Conservation (phyloP, 495 filamentous ascomycete species). For the Neurospora pannonica region DNA sequence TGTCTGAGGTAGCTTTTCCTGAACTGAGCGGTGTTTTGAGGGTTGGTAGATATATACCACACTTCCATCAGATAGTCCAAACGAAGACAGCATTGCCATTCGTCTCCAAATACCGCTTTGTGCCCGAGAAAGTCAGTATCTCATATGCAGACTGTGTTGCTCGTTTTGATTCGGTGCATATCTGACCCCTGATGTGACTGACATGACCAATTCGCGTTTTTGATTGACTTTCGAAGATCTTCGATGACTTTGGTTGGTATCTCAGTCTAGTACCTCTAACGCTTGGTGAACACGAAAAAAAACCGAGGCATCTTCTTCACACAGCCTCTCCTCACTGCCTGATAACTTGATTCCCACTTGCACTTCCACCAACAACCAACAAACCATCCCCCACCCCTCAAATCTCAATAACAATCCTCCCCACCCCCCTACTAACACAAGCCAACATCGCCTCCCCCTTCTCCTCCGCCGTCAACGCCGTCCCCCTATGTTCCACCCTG, state of each 20-base stretch:
- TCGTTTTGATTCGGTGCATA: background rate
- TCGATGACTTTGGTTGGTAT: background rate
- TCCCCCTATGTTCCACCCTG: conserved; percentile 44
- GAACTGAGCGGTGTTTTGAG: too few relatives aligned
- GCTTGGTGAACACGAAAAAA: background rate
- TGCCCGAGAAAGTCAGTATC: rapidly evolving
- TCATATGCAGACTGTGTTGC: background rate
- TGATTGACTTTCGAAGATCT: background rate
- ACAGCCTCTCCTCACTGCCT: background rate
- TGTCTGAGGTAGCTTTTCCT: background rate
- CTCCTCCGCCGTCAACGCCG: conserved; percentile 35
- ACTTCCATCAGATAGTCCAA: background rate
- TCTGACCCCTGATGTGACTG: background rate
- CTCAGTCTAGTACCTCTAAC: background rate
- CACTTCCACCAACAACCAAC: background rate
- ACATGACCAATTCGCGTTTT: background rate
- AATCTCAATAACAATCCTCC: conserved; percentile 37
- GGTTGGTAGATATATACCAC: background rate
- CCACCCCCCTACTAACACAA: conserved; percentile 40
- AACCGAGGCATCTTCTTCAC: background rate
- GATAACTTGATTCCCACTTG: background rate
- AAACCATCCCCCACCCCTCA: conserved; percentile 4
- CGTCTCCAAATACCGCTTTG: background rate
- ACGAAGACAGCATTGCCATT: background rate
- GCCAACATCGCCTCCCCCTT: conserved; percentile 33